Evolutionary conservation across 2,329 filamentous ascomycete species (phyloP), one percentile per base, ranked within the genome.

Genomic region (Fusarium oxysporum): DNA sequence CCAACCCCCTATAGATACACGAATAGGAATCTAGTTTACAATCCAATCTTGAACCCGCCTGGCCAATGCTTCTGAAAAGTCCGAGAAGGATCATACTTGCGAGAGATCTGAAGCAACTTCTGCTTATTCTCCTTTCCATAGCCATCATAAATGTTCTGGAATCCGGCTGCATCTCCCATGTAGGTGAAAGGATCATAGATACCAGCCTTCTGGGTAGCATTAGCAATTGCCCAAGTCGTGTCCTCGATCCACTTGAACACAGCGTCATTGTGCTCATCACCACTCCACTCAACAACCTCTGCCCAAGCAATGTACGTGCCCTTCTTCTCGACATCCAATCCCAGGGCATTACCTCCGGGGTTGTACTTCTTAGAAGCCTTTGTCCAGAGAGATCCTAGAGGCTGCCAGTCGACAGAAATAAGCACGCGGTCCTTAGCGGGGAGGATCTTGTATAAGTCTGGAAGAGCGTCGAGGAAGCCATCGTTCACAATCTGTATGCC

Each of bases 251-350:
- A 74, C 21, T 38, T 56, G 16, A 71, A 68, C 1, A 74, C 38
- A 2, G 57, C 67, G 1, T 73, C 63, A 4, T 73, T 71, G 8
- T 73, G 45, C 44, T 73, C 40, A 1, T 73, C 70, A 0, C 63
- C 62, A 4, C 53, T 71, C 70, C 71, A 73, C 17, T 74, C 71
- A 23, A 74, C 47, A 6, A 71, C 71, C 48, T 74, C 71, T 6
- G 70, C 70, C 70, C 70, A 74, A 5, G 62, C 62, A 9, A 74
- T 48, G 9, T 74, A 73, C 1, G 67, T 71, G 8, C 71, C 71
- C 37, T 73, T 71, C 0, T 47, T 41, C 25, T n/a, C 56, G 0
- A 50, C 79, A 3, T 73, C 59, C 5, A 73, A 17, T 1, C 70
- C 71, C 2, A 73, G 32, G 1, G 67, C 37, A n/a, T 73, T 74